phyloP scores from a whole-genome alignment of 805 yeast species.

The Ascoidea rubescens region DNA sequence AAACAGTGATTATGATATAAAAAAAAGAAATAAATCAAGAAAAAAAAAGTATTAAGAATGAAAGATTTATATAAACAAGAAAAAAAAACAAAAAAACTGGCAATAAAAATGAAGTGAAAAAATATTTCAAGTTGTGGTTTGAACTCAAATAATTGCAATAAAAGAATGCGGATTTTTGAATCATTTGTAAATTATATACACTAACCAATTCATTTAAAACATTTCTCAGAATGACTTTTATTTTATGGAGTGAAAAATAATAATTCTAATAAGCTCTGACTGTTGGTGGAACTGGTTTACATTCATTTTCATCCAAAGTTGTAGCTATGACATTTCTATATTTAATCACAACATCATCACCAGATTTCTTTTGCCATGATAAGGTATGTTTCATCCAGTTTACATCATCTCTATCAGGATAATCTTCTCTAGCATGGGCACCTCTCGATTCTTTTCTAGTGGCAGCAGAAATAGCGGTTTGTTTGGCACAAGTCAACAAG shows the following conservation, averaged over 20 bases:
- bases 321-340: constrained; percentile 77
- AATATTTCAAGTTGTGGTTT: neutral
- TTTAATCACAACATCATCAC: constrained; percentile 57
- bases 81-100: neutral
- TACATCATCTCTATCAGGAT: constrained; percentile 87
- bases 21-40: too few relatives aligned
- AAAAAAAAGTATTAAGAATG: too few relatives aligned
- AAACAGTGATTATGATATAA: too few relatives aligned
- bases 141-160: neutral
- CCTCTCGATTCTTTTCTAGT: constrained; percentile 97
- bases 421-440: constrained; percentile 98
- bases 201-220: too few relatives aligned
- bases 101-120: neutral
- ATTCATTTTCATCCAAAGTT: constrained; percentile 84
- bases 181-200: too few relatives aligned
- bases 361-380: constrained; percentile 72
- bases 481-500: constrained; percentile 92
- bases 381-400: constrained; percentile 97
- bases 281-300: constrained; percentile 94
- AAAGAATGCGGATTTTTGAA: too few relatives aligned
- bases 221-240: too few relatives aligned
- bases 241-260: neutral
- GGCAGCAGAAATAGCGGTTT: constrained; percentile 88
- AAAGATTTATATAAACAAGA: too few relatives aligned
- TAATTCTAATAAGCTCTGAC: constrained; percentile 69